Evolutionary conservation across 495 filamentous ascomycete species (phyloP), one percentile per base, ranked within the genome.

Genomic region (Neurospora sp.): DNA sequence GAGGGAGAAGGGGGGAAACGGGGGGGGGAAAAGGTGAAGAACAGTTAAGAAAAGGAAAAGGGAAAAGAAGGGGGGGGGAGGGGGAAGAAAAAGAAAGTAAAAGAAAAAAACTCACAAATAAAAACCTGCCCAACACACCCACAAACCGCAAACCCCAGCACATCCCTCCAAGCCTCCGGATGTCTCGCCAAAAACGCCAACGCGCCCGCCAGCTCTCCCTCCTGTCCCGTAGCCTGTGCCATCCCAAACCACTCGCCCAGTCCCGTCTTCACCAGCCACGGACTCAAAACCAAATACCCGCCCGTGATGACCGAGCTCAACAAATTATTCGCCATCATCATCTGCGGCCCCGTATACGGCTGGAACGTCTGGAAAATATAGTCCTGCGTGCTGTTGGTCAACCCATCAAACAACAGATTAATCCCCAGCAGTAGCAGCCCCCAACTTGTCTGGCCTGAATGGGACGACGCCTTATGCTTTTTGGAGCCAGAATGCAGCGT

Each of bases 291-390:
- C 31, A 99, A 88, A 74, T 95, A 98, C 2, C 81, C 77, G 40
- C 88, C 84, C 4, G 94, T 98, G 70, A 98, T 81, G 39, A 87
- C 74, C 0, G 93, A 94, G 48, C 87, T 90, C 76, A 98, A 89
- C 40, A 97, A 81, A 77, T 98, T 98, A 78, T 97, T 93, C n/a
- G 95, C 96, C 73, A 93, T 93, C 96, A 99, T 99, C 96, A 99
- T 98, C 88, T 98, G 96, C 70, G 95, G 94, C 3, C 96, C 96
- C 16, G 89, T 86, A 82, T 94, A 97, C 23, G 89, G 87, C 75
- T 88, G 89, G 82, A 92, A 94, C 10, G 89, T 88, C 71, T 80
- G 81, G 82, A 98, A 98, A 82, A 99, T 93, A 81, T 97, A 91
- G 81, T 99, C 96, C 85, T 99, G 96, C 39, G 94, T 97, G 70